Evolutionary conservation across 2,329 filamentous ascomycete species (phyloP).

Genomic region (Fusarium heterosporum): DNA sequence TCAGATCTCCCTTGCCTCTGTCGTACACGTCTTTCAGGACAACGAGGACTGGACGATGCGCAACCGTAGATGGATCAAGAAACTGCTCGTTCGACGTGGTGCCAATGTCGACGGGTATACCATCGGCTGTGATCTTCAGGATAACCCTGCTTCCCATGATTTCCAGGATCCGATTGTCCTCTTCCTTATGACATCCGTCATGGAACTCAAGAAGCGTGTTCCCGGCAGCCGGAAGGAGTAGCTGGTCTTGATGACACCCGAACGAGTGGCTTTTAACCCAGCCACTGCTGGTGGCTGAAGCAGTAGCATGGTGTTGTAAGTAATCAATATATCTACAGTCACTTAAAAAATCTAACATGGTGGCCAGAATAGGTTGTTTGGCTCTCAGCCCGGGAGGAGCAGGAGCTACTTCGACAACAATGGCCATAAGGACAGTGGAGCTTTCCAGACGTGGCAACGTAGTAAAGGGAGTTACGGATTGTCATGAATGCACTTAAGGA

Average conservation of each 20-base stretch:
- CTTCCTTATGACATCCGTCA: background rate
- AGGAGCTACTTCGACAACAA: too few species aligned
- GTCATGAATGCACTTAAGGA: background rate
- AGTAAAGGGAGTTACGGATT: background rate
- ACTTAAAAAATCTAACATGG: too few species aligned
- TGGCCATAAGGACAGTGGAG: too few species aligned
- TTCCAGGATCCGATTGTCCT: background rate
- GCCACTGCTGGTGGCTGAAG: too few species aligned
- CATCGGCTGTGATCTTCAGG: background rate
- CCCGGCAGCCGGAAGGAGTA: background rate
- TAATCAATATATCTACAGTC: too few species aligned
- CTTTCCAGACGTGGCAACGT: background rate
- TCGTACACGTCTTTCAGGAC: background rate
- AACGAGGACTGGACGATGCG: background rate
- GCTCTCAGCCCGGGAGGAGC: too few species aligned
- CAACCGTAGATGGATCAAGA: background rate
- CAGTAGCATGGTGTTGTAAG: too few species aligned
- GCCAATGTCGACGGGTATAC: background rate
- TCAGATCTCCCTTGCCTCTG: background rate
- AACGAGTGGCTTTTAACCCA: too few species aligned
- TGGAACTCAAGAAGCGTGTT: background rate
- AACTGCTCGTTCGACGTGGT: background rate
- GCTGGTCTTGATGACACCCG: too few species aligned
- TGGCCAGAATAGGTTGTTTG: too few species aligned
- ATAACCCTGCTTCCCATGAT: fast-evolving